These are phyloP conservation scores for Leishmania braziliensis DNA, from an alignment of 208 protist genomes.

Conservation along the genomic window DNA sequence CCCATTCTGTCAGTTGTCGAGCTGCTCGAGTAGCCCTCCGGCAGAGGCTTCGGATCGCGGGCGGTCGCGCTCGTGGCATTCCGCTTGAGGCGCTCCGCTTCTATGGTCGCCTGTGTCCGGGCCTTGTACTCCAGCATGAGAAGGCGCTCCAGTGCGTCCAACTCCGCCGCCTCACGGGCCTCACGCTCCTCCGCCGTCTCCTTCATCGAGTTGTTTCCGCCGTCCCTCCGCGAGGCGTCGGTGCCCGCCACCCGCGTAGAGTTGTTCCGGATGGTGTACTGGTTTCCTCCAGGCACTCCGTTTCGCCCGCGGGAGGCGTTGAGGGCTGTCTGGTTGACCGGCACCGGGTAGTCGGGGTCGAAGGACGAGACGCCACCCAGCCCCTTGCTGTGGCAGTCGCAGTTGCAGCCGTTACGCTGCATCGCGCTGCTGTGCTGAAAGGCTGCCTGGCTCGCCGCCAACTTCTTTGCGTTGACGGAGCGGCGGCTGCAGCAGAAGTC, in stretches of 20 bases:
- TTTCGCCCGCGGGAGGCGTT: slow-evolving; percentile 74
- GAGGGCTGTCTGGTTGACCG: slow-evolving; percentile 82
- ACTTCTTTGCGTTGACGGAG: slow-evolving; percentile 79
- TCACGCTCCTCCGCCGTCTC: slow-evolving; percentile 47
- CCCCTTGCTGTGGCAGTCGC: slow-evolving; percentile 44
- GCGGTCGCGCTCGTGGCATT: slow-evolving; percentile 36
- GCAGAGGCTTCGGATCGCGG: slow-evolving; percentile 47
- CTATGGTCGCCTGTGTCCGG: slow-evolving; percentile 65
- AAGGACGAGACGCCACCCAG: slow-evolving; percentile 38
- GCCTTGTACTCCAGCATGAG: slow-evolving; percentile 90
- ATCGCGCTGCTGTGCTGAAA: slow-evolving; percentile 28
- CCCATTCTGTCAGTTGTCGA: not conserved
- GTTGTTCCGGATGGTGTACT: slow-evolving; percentile 48
- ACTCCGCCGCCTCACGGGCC: slow-evolving; percentile 60
- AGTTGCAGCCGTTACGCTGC: slow-evolving; percentile 60
- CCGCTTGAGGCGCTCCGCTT: slow-evolving; percentile 49
- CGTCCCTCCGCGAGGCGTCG: slow-evolving; percentile 13
- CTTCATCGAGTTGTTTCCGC: not conserved
- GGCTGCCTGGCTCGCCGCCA: slow-evolving; percentile 48
- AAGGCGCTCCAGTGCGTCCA: slow-evolving; percentile 87
- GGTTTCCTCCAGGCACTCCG: slow-evolving; percentile 49
- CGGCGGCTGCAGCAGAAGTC: slow-evolving; percentile 87
- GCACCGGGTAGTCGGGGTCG: slow-evolving; percentile 71
- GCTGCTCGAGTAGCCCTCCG: slow-evolving; percentile 26
- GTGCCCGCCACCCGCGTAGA: slow-evolving; percentile 6